Base-by-base conservation (phyloP, 352 stramenopile species). In the Pythium coloratum region DNA sequence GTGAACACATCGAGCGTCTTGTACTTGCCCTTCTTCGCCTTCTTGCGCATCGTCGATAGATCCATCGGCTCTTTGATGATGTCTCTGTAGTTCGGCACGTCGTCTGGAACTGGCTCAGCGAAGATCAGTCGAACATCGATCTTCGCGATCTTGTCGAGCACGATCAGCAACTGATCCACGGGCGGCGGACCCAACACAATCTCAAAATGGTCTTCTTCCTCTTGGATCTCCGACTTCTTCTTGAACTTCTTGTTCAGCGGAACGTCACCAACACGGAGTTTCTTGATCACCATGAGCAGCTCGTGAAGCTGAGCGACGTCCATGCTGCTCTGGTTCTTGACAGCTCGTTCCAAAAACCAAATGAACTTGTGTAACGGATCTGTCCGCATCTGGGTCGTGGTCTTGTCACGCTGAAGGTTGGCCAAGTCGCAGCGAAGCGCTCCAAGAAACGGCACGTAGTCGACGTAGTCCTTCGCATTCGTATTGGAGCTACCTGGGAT, bases 331-430 rank as follows among this genome's bases (percentile, higher is more conserved):
- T 90, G 80, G 50, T 88, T 89, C 73, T 94, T 94, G 28, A 94
- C 53, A 28, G 84, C 85, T 20, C 84, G 78, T 63, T 96, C 88
- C 32, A 94, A 67, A 71, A 94, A 93, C 88, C 88, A 96, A 34
- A 94, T 92, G 51, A 96, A 96, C 62, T 96, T 96, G 72, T 96
- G 88, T 12, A 96, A 59, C 6, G 88, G 88, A 38, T 96, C 88
- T 0, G 78, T 84, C 38, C 86, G 84, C 51, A 93, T 64, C 49
- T 92, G 67, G 38, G 73, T 34, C 1, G 86, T 93, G 26, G 86
- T 91, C 55, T 86, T 86, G 67, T 96, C 88, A 51, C 88, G 85
- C 68, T 94, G 86, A 8, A 93, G 62, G 38, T 94, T 96, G 1
- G 84, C 81, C 38, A 96, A 72, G 58, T 96, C 88, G 38, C 74